Conservation (phyloP, 2,329 filamentous ascomycete species). For the Fusarium keratoplasticum region DNA sequence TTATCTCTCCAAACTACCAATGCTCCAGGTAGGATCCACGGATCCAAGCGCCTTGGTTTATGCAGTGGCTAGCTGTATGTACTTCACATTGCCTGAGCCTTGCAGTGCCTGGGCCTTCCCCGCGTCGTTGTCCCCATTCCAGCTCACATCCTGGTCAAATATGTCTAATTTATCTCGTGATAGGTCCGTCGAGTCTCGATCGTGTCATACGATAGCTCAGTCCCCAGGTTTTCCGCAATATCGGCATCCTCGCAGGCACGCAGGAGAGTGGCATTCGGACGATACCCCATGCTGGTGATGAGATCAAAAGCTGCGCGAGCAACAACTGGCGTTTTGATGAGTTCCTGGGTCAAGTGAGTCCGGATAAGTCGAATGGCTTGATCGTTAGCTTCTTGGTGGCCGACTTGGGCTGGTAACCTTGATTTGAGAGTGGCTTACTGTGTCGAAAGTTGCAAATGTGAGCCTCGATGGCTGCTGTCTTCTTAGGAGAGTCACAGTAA, state of each 20-base stretch:
- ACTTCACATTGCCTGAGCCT: not conserved
- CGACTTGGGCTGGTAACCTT: not conserved
- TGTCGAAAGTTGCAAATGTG: not conserved
- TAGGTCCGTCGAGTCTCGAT: not conserved
- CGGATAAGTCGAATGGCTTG: not conserved
- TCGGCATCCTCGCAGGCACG: not conserved
- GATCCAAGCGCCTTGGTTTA: not conserved
- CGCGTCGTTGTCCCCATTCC: not conserved
- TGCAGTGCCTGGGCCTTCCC: not conserved
- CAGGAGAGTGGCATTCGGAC: not conserved
- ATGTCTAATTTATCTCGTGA: not conserved
- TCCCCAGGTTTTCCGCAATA: not conserved
- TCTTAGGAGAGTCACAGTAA: not conserved
- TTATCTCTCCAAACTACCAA: not conserved
- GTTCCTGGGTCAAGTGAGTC: not conserved
- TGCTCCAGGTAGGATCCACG: not conserved
- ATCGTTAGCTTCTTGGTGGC: not conserved
- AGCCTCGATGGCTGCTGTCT: not conserved
- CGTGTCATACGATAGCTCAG: not conserved
- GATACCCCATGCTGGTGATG: not conserved
- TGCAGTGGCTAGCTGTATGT: not conserved
- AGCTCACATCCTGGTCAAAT: not conserved
- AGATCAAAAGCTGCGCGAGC: not conserved
- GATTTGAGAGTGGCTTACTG: not conserved
- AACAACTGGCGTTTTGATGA: not conserved